These are phyloP conservation scores for Cyamopsis tetragonoloba DNA, from an alignment of 306 rosid species.

Conservation along the genomic window DNA sequence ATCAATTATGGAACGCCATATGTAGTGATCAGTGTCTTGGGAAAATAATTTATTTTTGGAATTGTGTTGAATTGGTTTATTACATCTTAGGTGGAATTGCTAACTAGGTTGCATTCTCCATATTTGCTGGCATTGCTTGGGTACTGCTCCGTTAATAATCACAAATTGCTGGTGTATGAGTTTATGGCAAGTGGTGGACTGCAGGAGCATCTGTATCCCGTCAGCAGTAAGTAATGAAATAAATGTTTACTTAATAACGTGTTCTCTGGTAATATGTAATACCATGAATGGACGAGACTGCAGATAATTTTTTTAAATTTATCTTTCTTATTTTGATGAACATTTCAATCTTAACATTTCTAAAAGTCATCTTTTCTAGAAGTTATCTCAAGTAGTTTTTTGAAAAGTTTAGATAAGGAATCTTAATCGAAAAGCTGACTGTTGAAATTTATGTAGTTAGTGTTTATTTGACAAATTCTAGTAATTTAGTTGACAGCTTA, in stretches of 20 bases:
- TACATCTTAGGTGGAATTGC: conserved; percentile 71
- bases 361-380: no score
- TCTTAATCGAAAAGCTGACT: no score
- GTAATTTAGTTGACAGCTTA: no score
- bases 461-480: no score
- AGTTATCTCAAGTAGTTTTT: no score
- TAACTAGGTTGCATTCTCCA: conserved; percentile 72
- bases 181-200: conserved; percentile 89
- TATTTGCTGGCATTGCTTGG: conserved; percentile 85
- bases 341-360: no score
- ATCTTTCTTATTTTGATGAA: not conserved
- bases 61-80: conserved; percentile 22
- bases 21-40: not conserved
- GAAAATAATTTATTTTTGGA: not conserved
- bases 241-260: not conserved
- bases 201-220: conserved; percentile 90
- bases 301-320: not conserved
- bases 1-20: not conserved
- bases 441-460: no score
- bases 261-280: not conserved
- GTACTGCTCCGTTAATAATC: conserved; percentile 75
- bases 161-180: conserved; percentile 81
- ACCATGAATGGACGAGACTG: not conserved
- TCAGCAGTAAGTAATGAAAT: conserved; percentile 48
- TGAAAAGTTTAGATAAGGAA: no score